Evolutionary conservation across 2,329 filamentous ascomycete species (phyloP).

Genomic region (Fusarium kyushuense): DNA sequence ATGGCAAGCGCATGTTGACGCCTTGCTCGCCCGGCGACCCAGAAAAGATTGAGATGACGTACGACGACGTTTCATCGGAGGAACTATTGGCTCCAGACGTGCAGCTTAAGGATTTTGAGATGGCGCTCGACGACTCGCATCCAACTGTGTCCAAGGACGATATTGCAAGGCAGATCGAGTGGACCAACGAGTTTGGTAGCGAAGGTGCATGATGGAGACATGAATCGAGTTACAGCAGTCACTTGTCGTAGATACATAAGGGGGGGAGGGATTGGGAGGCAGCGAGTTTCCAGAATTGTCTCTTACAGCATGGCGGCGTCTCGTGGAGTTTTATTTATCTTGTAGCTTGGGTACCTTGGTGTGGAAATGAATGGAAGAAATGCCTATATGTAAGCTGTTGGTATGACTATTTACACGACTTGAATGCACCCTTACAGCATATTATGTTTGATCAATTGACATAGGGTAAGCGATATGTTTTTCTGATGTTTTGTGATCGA

Average conservation of each 20-base stretch:
- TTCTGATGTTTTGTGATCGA: fast-evolving
- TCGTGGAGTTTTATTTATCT: constrained; percentile 42
- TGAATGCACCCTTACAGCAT: too few species aligned
- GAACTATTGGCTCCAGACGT: constrained; percentile 88
- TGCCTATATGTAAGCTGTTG: background rate
- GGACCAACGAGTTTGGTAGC: constrained; percentile 96
- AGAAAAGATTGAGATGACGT: constrained; percentile 91
- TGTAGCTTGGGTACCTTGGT: constrained; percentile 37
- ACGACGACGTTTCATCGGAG: constrained; percentile 87
- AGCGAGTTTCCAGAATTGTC: constrained; percentile 42
- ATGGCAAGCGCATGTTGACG: constrained; percentile 77
- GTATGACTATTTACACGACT: background rate
- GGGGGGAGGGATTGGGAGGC: constrained; percentile 4
- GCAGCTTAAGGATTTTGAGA: constrained; percentile 90
- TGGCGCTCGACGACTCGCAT: constrained; percentile 87
- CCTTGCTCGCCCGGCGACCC: constrained; percentile 94
- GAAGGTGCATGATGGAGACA: constrained; percentile 72
- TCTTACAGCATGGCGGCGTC: constrained; percentile 45
- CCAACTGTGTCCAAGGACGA: constrained; percentile 93
- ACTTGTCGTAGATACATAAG: constrained; percentile 17
- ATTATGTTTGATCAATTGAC: background rate
- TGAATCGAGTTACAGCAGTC: background rate
- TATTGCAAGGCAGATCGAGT: constrained; percentile 84
- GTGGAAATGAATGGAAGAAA: constrained; percentile 27
- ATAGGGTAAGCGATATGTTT: background rate